Base-by-base conservation (phyloP, 805 yeast genomes). In the Candida odintsovae region DNA sequence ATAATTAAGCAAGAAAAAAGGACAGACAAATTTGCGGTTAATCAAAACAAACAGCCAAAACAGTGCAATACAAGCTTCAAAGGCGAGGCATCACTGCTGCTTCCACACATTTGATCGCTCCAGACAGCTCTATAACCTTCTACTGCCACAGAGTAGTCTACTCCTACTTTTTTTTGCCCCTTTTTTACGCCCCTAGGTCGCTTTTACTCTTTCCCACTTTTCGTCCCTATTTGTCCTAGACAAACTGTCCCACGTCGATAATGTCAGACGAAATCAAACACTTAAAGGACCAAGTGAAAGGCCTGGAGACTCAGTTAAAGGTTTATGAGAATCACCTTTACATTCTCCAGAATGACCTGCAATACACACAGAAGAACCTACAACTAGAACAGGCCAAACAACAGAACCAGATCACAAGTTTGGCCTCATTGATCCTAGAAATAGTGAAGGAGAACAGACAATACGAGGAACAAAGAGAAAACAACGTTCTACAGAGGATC, bases 281-380 rank as follows among this genome's bases (percentile, higher is more conserved):
- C n/a, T 20, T 60, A 18, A 54, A 54, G 22, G 63, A 58, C 23
- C 61, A 56, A 45, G 41, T 58, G 10, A 60, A 57, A 43, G 46
- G 23, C 42, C 45, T 58, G 6, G 63, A 60, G 42, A 43, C 49
- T 22, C 56, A 59, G 22, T 9, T 58, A 9, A 59, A 59, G 45
- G 46, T 47, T 36, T 50, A 50, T 18, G 62, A 58, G 41, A 53
- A 49, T 41, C 61, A 60, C 40, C 12, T 57, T 21, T 57, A 49
- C 31, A 49, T 58, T 21, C 42, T 54, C 8, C 62, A 60, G 33
- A 52, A 55, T 19, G 59, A 57, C 10, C 38, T 53, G 20, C 58
- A 59, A 43, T 59, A 45, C 42, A 47, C 43, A 3, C 61, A 54
- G 40, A 58, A 57, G 44, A 49, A 52, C n/a, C 43, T 52, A 12